These are phyloP conservation scores for Cordyceps cicadae DNA, from an alignment of 2,329 filamentous ascomycete species.

Conservation along the genomic window DNA sequence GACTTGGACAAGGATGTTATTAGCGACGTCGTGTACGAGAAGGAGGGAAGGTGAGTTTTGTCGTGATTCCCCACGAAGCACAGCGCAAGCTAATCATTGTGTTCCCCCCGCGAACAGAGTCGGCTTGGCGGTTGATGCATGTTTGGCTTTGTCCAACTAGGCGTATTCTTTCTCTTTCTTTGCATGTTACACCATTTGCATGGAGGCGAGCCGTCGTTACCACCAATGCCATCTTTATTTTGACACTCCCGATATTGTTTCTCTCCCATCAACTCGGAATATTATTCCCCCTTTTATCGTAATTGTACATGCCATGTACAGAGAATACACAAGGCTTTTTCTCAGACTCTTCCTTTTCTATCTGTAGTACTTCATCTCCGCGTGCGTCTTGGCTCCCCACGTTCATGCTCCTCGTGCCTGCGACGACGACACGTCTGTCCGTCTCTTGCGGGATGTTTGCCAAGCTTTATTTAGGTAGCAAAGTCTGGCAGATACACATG, in stretches of 20 bases:
- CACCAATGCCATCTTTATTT: neutral
- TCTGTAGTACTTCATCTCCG: too few species aligned
- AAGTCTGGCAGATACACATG: too few species aligned
- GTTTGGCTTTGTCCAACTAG: conserved; percentile 57
- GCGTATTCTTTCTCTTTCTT: neutral
- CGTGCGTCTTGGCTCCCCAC: too few species aligned
- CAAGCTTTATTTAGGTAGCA: too few species aligned
- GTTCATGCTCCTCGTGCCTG: too few species aligned
- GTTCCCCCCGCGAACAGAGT: conserved; percentile 44
- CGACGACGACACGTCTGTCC: too few species aligned
- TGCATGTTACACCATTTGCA: neutral
- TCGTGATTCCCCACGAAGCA: neutral
- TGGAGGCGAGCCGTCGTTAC: neutral
- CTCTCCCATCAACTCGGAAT: neutral
- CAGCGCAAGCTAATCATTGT: neutral
- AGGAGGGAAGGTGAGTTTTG: conserved; percentile 75
- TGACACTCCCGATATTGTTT: neutral
- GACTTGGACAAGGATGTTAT: conserved; percentile 91
- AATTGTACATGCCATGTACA: neutral
- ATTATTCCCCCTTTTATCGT: neutral
- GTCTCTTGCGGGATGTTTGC: too few species aligned
- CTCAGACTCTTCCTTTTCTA: too few species aligned
- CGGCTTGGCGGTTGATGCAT: conserved; percentile 77
- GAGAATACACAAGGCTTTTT: too few species aligned
- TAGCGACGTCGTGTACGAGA: conserved; percentile 91